Percentiles rank a stretch among this genome's conserved stretches.
phyloP scores from a whole-genome alignment of 2,329 filamentous ascomycete genomes.

The Sclerotinia sclerotiorum region DNA sequence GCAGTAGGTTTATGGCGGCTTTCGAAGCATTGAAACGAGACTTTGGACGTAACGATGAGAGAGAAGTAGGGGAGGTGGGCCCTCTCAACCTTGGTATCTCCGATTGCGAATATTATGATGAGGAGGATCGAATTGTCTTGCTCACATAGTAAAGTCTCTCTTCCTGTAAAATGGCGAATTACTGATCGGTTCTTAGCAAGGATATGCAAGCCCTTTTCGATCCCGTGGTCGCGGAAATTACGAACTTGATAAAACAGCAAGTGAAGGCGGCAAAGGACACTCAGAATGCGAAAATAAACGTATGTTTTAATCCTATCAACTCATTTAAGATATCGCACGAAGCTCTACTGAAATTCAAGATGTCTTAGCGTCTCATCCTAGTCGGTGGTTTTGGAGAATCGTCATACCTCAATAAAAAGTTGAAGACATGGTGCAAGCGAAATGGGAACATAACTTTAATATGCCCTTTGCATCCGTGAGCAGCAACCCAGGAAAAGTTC shows the following conservation, averaged over 20 bases:
- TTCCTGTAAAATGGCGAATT: background rate
- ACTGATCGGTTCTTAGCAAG: constrained; percentile 23
- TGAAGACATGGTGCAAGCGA: constrained; percentile 28
- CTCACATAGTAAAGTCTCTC: constrained; percentile 28
- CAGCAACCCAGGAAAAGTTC: constrained; percentile 3
- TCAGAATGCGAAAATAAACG: constrained; percentile 27
- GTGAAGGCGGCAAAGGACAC: constrained; percentile 25
- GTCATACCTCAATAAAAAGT: constrained; percentile 26
- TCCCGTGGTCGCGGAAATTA: constrained; percentile 31
- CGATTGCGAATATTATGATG: constrained; percentile 29
- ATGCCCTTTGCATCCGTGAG: constrained; percentile 30
- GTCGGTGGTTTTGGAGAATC: constrained; percentile 32
- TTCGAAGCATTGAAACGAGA: constrained; percentile 29
- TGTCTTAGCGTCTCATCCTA: constrained; percentile 24
- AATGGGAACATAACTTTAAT: constrained; percentile 32
- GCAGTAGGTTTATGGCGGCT: constrained; percentile 29
- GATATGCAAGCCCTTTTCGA: constrained; percentile 35
- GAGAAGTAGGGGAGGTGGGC: constrained; percentile 23
- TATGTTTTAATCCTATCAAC: constrained; percentile 8
- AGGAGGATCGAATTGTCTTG: constrained; percentile 26
- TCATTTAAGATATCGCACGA: too few species aligned
- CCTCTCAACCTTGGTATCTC: constrained; percentile 28
- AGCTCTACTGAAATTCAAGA: too few species aligned
- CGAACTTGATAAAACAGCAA: constrained; percentile 29
- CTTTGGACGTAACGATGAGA: constrained; percentile 28